Evolutionary conservation across 352 stramenopile genomes (phyloP).

Genomic region (Globisporangium solare): DNA sequence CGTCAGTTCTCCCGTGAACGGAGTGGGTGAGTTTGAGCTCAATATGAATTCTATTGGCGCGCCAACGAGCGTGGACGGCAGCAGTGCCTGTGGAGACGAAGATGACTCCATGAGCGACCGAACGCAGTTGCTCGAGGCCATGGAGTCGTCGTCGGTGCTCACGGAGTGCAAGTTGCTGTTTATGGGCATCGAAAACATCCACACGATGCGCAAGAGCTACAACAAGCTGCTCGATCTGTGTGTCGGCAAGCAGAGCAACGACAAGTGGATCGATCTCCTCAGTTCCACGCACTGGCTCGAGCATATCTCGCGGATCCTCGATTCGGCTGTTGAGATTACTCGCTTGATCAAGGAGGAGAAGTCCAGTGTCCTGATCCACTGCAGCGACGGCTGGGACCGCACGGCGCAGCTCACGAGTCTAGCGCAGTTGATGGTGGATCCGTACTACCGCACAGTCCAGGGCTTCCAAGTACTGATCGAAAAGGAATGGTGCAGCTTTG

Average conservation of each 20-base stretch:
- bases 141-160: slow-evolving; percentile 51
- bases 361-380: slow-evolving; percentile 96
- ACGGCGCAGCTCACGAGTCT: slow-evolving; percentile 86
- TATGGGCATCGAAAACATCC: slow-evolving; percentile 92
- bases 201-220: slow-evolving; percentile 87
- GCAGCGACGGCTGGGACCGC: slow-evolving; percentile 97
- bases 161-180: slow-evolving; percentile 86
- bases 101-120: slow-evolving; percentile 16
- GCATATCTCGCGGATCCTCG: slow-evolving; percentile 72
- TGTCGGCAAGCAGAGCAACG: slow-evolving; percentile 53
- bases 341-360: slow-evolving; percentile 73
- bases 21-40: slow-evolving; percentile 2
- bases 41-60: slow-evolving; percentile 8
- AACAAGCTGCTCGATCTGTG: slow-evolving; percentile 66
- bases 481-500: slow-evolving; percentile 89
- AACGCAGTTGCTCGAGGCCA: slow-evolving; percentile 33
- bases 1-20: slow-evolving; percentile 13
- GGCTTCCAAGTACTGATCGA: slow-evolving; percentile 86
- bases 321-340: slow-evolving; percentile 81
- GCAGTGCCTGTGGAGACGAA: slow-evolving; percentile 21
- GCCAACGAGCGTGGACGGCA: not conserved
- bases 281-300: slow-evolving; percentile 70
- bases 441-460: slow-evolving; percentile 85
- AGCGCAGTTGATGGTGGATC: slow-evolving; percentile 86
- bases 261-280: slow-evolving; percentile 82